Conservation (phyloP, 2,329 filamentous ascomycete genomes). For the Fusarium humuli region DNA sequence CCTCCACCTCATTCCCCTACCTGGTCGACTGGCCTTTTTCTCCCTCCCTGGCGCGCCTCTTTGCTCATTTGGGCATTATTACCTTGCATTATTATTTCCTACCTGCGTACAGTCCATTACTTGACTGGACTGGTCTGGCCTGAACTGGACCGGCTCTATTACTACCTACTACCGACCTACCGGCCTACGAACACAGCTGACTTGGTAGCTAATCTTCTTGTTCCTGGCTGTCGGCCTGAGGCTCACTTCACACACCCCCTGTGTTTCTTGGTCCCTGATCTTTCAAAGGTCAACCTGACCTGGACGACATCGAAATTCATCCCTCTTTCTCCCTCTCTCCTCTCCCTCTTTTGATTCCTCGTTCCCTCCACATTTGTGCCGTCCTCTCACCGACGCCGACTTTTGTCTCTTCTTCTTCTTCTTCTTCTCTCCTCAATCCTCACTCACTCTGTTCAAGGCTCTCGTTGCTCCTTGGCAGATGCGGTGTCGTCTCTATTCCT, state of each 20-base stretch:
- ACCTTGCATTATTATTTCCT: constrained; percentile 45
- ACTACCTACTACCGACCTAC: constrained; percentile 2
- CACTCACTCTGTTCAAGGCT: constrained; percentile 31
- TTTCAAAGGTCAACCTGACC: constrained; percentile 39
- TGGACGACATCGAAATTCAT: constrained; percentile 39
- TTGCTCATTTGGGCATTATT: constrained; percentile 47
- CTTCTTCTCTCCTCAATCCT: constrained; percentile 37
- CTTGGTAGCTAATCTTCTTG: constrained; percentile 30
- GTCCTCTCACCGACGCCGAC: constrained; percentile 39
- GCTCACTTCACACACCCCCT: constrained; percentile 35
- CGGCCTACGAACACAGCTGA: constrained; percentile 8
- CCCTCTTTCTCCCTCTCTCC: constrained; percentile 17
- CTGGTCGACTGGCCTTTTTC: constrained; percentile 47
- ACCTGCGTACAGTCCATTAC: constrained; percentile 14
- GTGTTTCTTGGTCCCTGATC: constrained; percentile 40
- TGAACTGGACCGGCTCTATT: constrained; percentile 10
- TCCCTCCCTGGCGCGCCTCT: constrained; percentile 50
- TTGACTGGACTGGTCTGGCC: constrained; percentile 4
- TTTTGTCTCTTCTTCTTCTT: constrained; percentile 39
- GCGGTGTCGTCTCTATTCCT: constrained; percentile 44
- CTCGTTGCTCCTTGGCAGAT: constrained; percentile 49
- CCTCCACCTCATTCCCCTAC: constrained; percentile 50
- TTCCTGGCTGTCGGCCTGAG: constrained; percentile 41
- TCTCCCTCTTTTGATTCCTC: constrained; percentile 42
- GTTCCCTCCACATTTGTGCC: constrained; percentile 41